Evolutionary conservation across 1,139 yeast species (phyloP), one percentile per base, ranked within the genome.

Genomic region (Taphrina wiesneri): DNA sequence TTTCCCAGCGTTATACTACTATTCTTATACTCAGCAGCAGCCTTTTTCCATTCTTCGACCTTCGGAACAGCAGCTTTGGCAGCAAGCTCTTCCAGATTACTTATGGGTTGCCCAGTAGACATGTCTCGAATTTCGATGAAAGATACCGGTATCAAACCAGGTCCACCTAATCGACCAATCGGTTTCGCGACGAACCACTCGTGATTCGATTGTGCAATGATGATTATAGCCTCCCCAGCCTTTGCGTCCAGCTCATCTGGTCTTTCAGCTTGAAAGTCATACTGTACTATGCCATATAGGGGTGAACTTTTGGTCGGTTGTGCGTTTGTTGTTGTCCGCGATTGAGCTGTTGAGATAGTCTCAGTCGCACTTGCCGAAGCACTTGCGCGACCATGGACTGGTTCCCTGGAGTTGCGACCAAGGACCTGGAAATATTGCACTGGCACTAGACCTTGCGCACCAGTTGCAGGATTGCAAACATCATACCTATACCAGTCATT

Each of bases 121-220:
- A 91, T 82, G 75, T 93, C 96, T 51, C 93, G 85, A 56, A 93
- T 84, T 73, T 90, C 89, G 36, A 93, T 96, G 74, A 89, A 93
- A 30, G 90, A 85, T 2, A 90, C 95, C 0, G 99, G 99, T 13
- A 93, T 96, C 67, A 93, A 81, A 0, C 99, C 99, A 0, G 98
- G 98, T 0, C 98, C 99, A 17, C 99, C 99, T 61, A 93, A 80
- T 64, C 97, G 81, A 69, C 95, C 96, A 64, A 93, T 89, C 6
- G 97, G 97, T 75, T 93, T 93, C 15, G 98, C 98, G 67, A 93
- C 95, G 73, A 91, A 92, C 99, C 99, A 93, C 77, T 93, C 99
- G 71, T 82, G 90, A 68, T 90, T 93, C 74, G 93, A 96, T 77
- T 92, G 97, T 1, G 99, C 99, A 77, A 97, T 93, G 19, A 93